phyloP scores from a whole-genome alignment of 2,329 filamentous ascomycete genomes.

The Sclerotinia glacialis region DNA sequence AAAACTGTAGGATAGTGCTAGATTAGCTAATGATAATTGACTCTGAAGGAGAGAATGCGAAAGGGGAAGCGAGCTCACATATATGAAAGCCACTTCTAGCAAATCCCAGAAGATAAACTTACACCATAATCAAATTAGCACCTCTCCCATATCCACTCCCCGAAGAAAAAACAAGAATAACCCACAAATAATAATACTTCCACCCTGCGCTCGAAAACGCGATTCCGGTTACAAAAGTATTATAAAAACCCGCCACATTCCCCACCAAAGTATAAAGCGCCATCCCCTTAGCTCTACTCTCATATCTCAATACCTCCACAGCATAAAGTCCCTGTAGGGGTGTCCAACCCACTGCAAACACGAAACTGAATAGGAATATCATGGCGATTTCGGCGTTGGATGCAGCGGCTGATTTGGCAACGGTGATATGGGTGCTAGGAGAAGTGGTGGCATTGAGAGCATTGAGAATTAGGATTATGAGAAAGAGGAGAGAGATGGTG shows the following conservation, averaged over 20 bases:
- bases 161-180: neutral
- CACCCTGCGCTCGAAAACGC: slow-evolving; percentile 14
- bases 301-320: slow-evolving; percentile 43
- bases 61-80: neutral
- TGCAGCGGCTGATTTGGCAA: slow-evolving; percentile 33
- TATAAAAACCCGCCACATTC: slow-evolving; percentile 20
- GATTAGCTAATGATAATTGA: neutral
- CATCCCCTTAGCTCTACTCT: slow-evolving; percentile 20
- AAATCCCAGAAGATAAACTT: slow-evolving; percentile 21
- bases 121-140: neutral
- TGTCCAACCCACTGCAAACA: slow-evolving; percentile 52
- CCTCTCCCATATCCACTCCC: accelerated
- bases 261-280: slow-evolving; percentile 15
- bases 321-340: slow-evolving; percentile 51
- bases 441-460: slow-evolving; percentile 47
- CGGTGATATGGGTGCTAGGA: neutral
- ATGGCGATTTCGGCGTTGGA: slow-evolving; percentile 50
- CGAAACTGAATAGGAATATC: slow-evolving; percentile 53
- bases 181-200: slow-evolving; percentile 21
- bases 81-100: slow-evolving; percentile 15
- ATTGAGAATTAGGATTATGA: slow-evolving; percentile 40
- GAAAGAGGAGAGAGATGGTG: slow-evolving; percentile 11
- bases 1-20: neutral
- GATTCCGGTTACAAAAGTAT: slow-evolving; percentile 20
- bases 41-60: too few species aligned